These are phyloP conservation scores for Blastobotrys persicus DNA, from an alignment of 1,139 yeast genomes.

Conservation along the genomic window DNA sequence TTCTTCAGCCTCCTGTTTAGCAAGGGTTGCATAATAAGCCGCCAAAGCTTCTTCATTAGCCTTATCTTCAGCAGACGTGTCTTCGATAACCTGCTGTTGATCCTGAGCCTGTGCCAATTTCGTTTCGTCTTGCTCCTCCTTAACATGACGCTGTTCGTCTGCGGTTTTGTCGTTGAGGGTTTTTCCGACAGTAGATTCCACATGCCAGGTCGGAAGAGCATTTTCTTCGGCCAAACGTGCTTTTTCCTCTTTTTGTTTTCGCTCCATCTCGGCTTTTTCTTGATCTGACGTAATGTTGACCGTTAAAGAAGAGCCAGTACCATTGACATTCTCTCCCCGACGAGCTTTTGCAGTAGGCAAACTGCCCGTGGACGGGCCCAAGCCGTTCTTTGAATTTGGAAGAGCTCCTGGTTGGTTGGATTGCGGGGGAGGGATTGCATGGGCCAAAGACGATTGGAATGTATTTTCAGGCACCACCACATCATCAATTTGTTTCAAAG, in stretches of 20 bases:
- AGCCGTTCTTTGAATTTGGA: conserved; percentile 37
- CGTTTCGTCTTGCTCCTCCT: conserved; percentile 47
- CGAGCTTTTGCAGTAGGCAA: conserved; percentile 26
- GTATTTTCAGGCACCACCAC: conserved; percentile 81
- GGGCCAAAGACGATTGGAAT: conserved; percentile 74
- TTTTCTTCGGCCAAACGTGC: conserved; percentile 67
- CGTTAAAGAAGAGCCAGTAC: conserved; percentile 61
- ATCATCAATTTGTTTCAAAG: conserved; percentile 83
- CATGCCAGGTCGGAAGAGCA: conserved; percentile 96
- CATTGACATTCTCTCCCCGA: conserved; percentile 19
- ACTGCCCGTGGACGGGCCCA: conserved; percentile 36
- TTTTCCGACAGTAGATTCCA: conserved; percentile 81
- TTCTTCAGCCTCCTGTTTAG: conserved; percentile 52
- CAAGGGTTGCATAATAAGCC: conserved; percentile 72
- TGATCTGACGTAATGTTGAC: conserved; percentile 91
- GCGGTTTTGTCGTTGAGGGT: conserved; percentile 21
- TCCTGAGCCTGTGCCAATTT: conserved; percentile 41
- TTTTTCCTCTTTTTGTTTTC: conserved; percentile 68
- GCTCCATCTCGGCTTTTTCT: conserved; percentile 56
- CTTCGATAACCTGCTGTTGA: conserved; percentile 25
- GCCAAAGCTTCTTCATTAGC: conserved; percentile 70
- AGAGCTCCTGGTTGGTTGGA: conserved; percentile 26
- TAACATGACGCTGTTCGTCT: conserved; percentile 15
- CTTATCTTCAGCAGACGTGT: conserved; percentile 25
- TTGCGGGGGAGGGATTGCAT: conserved; percentile 78